Percentiles rank a stretch among this genome's conserved stretches.
Evolutionary conservation across 805 yeast genomes (phyloP).

Genomic region (Saccharomycopsis sp.): DNA sequence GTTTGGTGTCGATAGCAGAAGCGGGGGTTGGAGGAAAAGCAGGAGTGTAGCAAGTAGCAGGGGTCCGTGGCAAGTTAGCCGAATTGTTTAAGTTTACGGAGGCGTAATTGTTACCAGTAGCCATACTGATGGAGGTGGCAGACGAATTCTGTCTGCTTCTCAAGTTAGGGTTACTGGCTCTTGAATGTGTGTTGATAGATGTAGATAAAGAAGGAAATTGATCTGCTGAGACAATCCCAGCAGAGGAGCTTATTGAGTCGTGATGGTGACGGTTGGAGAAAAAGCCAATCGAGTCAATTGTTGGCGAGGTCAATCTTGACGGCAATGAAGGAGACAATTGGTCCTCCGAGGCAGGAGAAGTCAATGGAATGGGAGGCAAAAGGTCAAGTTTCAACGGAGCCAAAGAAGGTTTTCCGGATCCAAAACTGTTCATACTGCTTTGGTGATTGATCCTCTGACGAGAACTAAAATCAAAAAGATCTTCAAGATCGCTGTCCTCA

Average conservation of each 20-base stretch:
- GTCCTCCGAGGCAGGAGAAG: slow-evolving; percentile 16
- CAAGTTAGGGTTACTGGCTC: not conserved
- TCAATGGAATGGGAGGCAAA: slow-evolving; percentile 19
- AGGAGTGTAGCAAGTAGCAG: not conserved
- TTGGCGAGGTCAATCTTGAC: slow-evolving; percentile 18
- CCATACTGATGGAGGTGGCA: slow-evolving; percentile 16
- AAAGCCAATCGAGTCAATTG: slow-evolving; percentile 9
- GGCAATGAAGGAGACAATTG: slow-evolving; percentile 18
- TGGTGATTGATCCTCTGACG: not conserved
- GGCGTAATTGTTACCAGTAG: not conserved
- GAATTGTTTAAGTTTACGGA: not conserved
- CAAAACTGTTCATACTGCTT: not conserved
- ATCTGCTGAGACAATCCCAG: not conserved
- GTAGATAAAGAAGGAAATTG: not conserved
- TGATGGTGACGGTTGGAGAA: slow-evolving; percentile 1
- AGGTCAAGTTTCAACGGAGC: slow-evolving; percentile 14
- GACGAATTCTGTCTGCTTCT: slow-evolving; percentile 19
- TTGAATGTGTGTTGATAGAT: not conserved
- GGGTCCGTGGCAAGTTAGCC: slow-evolving; percentile 2
- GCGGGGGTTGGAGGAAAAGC: not conserved
- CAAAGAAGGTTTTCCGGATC: not conserved
- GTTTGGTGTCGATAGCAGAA: not conserved
- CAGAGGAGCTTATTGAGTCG: not conserved
- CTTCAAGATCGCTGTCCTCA: slow-evolving; percentile 1
- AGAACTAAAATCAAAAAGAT: not conserved